phyloP scores from a whole-genome alignment of 75 land plant genomes.

The Ceratopteris richardii region DNA sequence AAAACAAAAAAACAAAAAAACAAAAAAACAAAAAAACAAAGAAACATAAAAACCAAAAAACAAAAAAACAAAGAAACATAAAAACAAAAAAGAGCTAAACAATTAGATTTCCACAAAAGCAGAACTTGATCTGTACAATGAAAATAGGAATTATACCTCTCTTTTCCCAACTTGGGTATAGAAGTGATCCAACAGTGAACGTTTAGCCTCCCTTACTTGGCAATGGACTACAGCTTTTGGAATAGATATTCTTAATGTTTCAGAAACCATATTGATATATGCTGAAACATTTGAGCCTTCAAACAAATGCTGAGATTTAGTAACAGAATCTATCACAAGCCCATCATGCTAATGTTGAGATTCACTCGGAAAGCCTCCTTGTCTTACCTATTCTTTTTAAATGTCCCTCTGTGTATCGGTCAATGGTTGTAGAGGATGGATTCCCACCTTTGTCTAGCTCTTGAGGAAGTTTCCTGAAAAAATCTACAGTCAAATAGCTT shows the following conservation, averaged over 20 bases:
- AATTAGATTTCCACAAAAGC: not conserved
- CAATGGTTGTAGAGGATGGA: slow-evolving; percentile 32
- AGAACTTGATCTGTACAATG: not conserved
- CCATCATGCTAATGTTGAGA: not conserved
- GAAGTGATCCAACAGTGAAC: slow-evolving; percentile 52
- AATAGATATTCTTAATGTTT: slow-evolving; percentile 44
- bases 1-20: too few relatives aligned
- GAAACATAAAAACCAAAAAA: too few relatives aligned
- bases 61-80: too few relatives aligned
- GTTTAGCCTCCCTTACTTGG: slow-evolving; percentile 78
- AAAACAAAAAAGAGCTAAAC: not conserved
- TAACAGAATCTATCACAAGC: not conserved
- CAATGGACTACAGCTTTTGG: slow-evolving; percentile 80
- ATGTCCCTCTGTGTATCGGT: slow-evolving; percentile 66
- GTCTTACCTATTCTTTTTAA: slow-evolving; percentile 52
- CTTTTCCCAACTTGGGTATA: slow-evolving; percentile 57
- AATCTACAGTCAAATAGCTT: slow-evolving; percentile 81
- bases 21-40: too few relatives aligned
- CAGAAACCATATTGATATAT: slow-evolving; percentile 55
- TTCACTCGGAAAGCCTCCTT: not conserved
- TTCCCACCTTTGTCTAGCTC: slow-evolving; percentile 67
- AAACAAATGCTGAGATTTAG: too few relatives aligned
- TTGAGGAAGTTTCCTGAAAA: slow-evolving; percentile 76
- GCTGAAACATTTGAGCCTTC: slow-evolving; percentile 66
- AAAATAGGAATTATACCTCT: slow-evolving; percentile 35